These are phyloP conservation scores for Wickerhamomyces xylosicus DNA, from an alignment of 805 yeast species.

Conservation along the genomic window DNA sequence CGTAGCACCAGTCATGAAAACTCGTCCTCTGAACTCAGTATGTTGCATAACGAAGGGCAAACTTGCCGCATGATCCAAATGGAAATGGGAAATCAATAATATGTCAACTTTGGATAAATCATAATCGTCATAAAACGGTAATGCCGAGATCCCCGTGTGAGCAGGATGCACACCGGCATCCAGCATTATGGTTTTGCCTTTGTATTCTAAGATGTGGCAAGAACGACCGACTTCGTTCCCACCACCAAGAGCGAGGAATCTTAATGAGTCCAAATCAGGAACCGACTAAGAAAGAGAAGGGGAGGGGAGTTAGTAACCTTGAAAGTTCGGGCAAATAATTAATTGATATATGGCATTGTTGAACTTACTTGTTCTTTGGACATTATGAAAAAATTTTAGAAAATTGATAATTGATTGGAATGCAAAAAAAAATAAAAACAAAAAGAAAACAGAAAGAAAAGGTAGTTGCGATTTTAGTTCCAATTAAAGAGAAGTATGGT, in stretches of 20 bases:
- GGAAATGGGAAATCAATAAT: constrained; percentile 86
- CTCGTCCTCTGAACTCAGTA: constrained; percentile 89
- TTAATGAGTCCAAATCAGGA: constrained; percentile 27
- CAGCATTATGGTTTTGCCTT: constrained; percentile 90
- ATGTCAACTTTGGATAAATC: constrained; percentile 84
- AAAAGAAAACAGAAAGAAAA: too few species aligned
- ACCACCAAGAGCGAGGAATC: constrained; percentile 91
- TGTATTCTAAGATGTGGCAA: constrained; percentile 85
- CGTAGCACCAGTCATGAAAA: constrained; percentile 98
- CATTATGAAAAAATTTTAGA: neutral
- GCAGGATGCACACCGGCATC: constrained; percentile 99
- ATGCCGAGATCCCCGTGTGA: constrained; percentile 73
- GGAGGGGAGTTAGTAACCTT: neutral
- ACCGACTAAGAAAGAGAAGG: too few species aligned
- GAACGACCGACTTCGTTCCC: constrained; percentile 97
- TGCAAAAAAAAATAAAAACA: too few species aligned
- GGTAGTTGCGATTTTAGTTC: too few species aligned
- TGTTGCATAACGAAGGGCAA: constrained; percentile 97
- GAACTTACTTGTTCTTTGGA: neutral
- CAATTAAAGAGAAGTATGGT: too few species aligned
- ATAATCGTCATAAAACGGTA: constrained; percentile 93
- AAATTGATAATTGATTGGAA: neutral
- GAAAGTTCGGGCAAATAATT: neutral
- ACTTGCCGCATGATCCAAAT: constrained; percentile 96
- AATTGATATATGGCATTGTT: neutral